phyloP scores from a whole-genome alignment of 345 rosid species.

The Euphorbia pulcherrima region DNA sequence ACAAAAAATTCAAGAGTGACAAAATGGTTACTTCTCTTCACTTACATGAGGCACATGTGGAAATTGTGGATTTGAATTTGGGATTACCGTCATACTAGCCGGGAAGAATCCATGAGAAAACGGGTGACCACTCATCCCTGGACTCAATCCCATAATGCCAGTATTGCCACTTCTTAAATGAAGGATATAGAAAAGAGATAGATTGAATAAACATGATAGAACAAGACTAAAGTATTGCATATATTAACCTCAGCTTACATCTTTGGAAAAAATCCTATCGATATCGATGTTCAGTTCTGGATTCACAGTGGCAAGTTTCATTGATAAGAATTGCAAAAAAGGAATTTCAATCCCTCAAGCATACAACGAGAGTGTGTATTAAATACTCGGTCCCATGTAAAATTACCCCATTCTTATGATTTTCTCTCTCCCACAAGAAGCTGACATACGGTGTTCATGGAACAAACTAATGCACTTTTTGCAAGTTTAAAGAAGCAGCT shows the following conservation, averaged over 20 bases:
- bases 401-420: no score
- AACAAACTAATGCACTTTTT: no score
- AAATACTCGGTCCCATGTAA: no score
- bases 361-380: no score
- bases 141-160: conserved; percentile 40
- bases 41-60: conserved; percentile 59
- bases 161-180: conserved; percentile 50
- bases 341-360: no score
- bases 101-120: conserved; percentile 41
- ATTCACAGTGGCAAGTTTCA: conserved; percentile 95
- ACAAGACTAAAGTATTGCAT: background rate
- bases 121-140: conserved; percentile 42
- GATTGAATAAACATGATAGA: conserved; percentile 7
- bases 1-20: background rate
- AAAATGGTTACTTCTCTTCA: background rate
- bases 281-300: conserved; percentile 71
- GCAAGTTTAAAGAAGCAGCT: no score
- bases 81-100: conserved; percentile 44
- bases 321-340: conserved; percentile 72
- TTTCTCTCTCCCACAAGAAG: no score
- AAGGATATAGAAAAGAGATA: conserved; percentile 45
- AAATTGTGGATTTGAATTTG: conserved; percentile 50
- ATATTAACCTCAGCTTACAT: conserved; percentile 46
- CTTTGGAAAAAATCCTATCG: conserved; percentile 74
- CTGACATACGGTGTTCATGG: no score